Base-by-base conservation (phyloP, 495 filamentous ascomycete species). In the Bombardia bombarda region DNA sequence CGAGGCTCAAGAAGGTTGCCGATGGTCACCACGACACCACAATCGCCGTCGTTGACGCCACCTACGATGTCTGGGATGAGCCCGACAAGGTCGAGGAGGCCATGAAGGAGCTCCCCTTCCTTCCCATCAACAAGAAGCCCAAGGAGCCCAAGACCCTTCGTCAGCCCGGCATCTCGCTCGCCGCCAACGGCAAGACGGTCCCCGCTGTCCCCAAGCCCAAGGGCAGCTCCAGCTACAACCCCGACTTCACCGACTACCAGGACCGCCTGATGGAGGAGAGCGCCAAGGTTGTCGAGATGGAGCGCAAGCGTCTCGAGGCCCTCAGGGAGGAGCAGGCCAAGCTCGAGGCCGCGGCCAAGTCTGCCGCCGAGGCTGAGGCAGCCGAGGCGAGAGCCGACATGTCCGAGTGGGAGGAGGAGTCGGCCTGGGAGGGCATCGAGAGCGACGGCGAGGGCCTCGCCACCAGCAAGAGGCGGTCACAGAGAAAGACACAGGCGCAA, bases 171-270 rank as follows among this genome's bases (percentile, higher is more conserved):
- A 72, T 93, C 32, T 86, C 90, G 4, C 73, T 96, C 13, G 70
- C 86, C 20, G 83, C 80, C 25, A 84, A 75, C 55, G 87, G 87
- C 7, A 90, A 87, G 50, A 54, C 70, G 0, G 65, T 94, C 13
- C 84, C 87, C 2, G 79, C 87, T n/a, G 83, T 97, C 5, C 69
- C 73, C 45, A 81, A 75, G 44, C 92, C 92, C 3, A 77, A 77
- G 14, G 86, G 79, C 2, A 89, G 86, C 32, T 83, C 78, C 56
- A 93, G 86, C 57, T 98, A 98, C 61, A 98, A 98, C 53, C 92
- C 92, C 0, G 68, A 71, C 7, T 92, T 90, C 44, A 72, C 78
- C 44, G 87, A 95, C 38, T 98, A 90, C 75, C 79, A 86, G 42
- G 69, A 73, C 9, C 75, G 90, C 4, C 65, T 95, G 31, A 71